Conservation (phyloP, 2,329 filamentous ascomycete genomes). For the Neonectria coccinea region DNA sequence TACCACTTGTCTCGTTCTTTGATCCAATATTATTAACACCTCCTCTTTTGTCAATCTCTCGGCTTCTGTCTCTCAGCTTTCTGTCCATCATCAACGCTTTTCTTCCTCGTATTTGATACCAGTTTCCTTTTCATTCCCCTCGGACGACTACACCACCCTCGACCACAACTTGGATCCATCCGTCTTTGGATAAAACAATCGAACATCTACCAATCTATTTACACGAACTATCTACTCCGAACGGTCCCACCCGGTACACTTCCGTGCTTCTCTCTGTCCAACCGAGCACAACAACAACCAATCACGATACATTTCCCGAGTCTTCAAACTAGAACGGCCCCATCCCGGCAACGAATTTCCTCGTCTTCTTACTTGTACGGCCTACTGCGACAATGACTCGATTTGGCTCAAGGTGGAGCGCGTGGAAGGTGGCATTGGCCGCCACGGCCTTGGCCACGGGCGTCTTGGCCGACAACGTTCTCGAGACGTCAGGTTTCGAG, state of each 20-base stretch:
- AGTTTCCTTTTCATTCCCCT: constrained; percentile 19
- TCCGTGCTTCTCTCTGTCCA: not conserved
- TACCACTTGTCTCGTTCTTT: constrained; percentile 42
- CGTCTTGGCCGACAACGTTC: constrained; percentile 75
- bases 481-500: constrained; percentile 84
- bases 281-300: not conserved
- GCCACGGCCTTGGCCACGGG: constrained; percentile 53
- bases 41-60: constrained; percentile 30
- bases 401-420: constrained; percentile 45
- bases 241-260: not conserved
- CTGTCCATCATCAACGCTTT: constrained; percentile 12
- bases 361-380: constrained; percentile 35
- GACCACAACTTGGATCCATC: constrained; percentile 24
- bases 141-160: constrained; percentile 12
- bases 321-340: constrained; percentile 33
- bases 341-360: constrained; percentile 41
- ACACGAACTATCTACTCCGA: constrained; percentile 2
- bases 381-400: constrained; percentile 50
- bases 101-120: constrained; percentile 40
- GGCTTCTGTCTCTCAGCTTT: constrained; percentile 6
- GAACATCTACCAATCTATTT: not conserved
- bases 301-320: constrained; percentile 39
- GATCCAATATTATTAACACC: constrained; percentile 37
- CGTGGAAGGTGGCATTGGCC: constrained; percentile 51
- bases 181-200: constrained; percentile 30